phyloP scores from a whole-genome alignment of 2,329 filamentous ascomycete genomes.

The Fusarium nygamai region DNA sequence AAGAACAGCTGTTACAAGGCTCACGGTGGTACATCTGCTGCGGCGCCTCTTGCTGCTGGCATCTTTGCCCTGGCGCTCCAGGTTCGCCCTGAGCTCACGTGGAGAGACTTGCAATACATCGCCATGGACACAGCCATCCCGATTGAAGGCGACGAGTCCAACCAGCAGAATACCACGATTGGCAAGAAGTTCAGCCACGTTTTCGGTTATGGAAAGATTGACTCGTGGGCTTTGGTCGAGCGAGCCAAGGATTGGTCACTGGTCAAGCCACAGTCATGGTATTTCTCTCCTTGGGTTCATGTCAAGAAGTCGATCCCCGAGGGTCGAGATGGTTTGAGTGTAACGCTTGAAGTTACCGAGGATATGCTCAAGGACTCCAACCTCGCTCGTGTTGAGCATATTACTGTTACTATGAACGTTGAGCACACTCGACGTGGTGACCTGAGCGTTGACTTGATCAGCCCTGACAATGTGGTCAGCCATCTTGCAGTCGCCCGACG shows the following conservation, averaged over 20 bases:
- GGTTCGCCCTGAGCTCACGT: slow-evolving; percentile 85
- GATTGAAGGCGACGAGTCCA: slow-evolving; percentile 73
- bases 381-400: slow-evolving; percentile 87
- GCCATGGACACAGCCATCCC: slow-evolving; percentile 85
- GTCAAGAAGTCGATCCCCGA: slow-evolving; percentile 88
- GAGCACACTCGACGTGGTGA: slow-evolving; percentile 89
- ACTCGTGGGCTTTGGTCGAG: slow-evolving; percentile 86
- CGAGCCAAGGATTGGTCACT: slow-evolving; percentile 84
- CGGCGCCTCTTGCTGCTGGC: slow-evolving; percentile 90
- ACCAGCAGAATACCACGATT: slow-evolving; percentile 84
- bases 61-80: slow-evolving; percentile 90
- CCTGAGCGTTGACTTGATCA: slow-evolving; percentile 89
- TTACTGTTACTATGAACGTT: slow-evolving; percentile 97
- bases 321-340: slow-evolving; percentile 80
- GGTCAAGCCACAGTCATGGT: slow-evolving; percentile 97
- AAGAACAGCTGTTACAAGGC: slow-evolving; percentile 77
- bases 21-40: slow-evolving; percentile 97
- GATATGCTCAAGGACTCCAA: slow-evolving; percentile 86
- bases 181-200: slow-evolving; percentile 93
- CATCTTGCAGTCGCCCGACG: slow-evolving; percentile 82
- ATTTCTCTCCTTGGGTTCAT: slow-evolving; percentile 91
- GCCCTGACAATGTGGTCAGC: slow-evolving; percentile 82
- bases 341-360: slow-evolving; percentile 82
- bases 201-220: slow-evolving; percentile 95
- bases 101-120: slow-evolving; percentile 95